These are phyloP conservation scores for Lactifluus subvellereus DNA, from an alignment of 768 basidiomycete species.

Conservation along the genomic window DNA sequence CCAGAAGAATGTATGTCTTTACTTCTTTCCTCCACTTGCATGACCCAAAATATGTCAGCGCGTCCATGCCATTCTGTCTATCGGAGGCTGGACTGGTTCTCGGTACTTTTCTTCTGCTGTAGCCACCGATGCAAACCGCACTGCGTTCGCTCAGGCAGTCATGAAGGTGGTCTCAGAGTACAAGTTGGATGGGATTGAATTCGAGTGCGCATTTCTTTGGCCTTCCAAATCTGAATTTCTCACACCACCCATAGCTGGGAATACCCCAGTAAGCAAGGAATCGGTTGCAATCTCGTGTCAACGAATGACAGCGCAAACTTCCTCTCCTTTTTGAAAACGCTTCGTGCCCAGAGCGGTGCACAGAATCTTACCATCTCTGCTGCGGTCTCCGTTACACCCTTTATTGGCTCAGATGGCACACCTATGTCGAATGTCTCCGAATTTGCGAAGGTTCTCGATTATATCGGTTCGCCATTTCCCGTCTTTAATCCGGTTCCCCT, in stretches of 20 bases:
- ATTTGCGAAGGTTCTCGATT: conserved; percentile 37
- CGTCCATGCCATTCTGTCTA: conserved; percentile 50
- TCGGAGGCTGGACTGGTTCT: conserved; percentile 70
- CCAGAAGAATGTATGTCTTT: conserved; percentile 22
- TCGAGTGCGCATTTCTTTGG: neutral
- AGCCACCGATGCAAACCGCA: conserved; percentile 49
- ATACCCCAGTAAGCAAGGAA: conserved; percentile 62
- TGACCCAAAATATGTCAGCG: conserved; percentile 33
- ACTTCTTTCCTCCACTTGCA: neutral
- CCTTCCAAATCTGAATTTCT: neutral
- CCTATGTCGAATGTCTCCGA: conserved; percentile 61
- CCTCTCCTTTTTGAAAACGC: neutral
- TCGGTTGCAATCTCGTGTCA: conserved; percentile 59
- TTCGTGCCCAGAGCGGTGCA: neutral
- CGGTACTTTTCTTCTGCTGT: conserved; percentile 56
- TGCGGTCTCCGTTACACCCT: conserved; percentile 47
- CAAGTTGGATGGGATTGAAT: too few species aligned
- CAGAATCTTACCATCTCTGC: conserved; percentile 45
- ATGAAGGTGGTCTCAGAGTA: conserved; percentile 41
- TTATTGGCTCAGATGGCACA: conserved; percentile 42
- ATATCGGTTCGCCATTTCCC: conserved; percentile 56
- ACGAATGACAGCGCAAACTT: neutral
- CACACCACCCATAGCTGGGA: conserved; percentile 50
- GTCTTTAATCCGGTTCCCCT: conserved; percentile 21
- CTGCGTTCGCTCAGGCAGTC: conserved; percentile 54